Evolutionary conservation across 805 yeast genomes (phyloP).

Genomic region (Lipomyces yamadae): DNA sequence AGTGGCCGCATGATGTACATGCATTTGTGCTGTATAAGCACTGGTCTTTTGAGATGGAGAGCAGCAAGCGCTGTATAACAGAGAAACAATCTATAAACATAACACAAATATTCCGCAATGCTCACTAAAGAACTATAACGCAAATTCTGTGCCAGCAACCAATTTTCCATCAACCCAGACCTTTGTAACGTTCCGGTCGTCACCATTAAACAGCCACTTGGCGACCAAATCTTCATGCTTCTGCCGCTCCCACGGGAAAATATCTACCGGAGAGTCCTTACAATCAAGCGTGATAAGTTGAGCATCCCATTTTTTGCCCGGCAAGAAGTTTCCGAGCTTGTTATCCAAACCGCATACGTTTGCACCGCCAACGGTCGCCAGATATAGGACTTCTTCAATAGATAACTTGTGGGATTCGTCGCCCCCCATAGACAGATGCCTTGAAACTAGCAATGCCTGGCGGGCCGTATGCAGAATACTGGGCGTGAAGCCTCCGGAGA

Average conservation of each 20-base stretch:
- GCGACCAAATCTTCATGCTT: slow-evolving; percentile 65
- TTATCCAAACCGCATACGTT: slow-evolving; percentile 63
- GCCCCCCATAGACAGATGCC: slow-evolving; percentile 67
- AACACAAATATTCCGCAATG: slow-evolving; percentile 35
- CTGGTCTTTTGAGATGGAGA: too few relatives aligned
- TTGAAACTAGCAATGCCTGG: slow-evolving; percentile 72
- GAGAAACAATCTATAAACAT: neutral
- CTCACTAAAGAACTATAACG: slow-evolving; percentile 40
- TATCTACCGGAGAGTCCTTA: slow-evolving; percentile 64
- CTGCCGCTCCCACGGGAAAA: slow-evolving; percentile 63
- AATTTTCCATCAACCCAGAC: slow-evolving; percentile 84
- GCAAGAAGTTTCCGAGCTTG: slow-evolving; percentile 68
- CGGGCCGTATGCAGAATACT: slow-evolving; percentile 68
- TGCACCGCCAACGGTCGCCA: slow-evolving; percentile 93
- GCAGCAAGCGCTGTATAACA: too few relatives aligned
- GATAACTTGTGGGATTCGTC: slow-evolving; percentile 57
- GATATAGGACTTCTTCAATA: slow-evolving; percentile 71
- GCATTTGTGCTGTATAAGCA: neutral
- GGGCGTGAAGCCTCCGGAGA: slow-evolving; percentile 76
- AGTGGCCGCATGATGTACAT: neutral
- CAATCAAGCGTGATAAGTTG: slow-evolving; percentile 70
- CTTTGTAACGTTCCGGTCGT: slow-evolving; percentile 79
- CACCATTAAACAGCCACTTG: slow-evolving; percentile 93
- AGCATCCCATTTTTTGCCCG: slow-evolving; percentile 83
- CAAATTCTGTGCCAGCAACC: slow-evolving; percentile 52